A percentile compares a stretch with the other conserved stretches of the same genome.
These are phyloP conservation scores for Plenodomus tracheiphilus DNA, from an alignment of 2,329 filamentous ascomycete species.

Conservation along the genomic window DNA sequence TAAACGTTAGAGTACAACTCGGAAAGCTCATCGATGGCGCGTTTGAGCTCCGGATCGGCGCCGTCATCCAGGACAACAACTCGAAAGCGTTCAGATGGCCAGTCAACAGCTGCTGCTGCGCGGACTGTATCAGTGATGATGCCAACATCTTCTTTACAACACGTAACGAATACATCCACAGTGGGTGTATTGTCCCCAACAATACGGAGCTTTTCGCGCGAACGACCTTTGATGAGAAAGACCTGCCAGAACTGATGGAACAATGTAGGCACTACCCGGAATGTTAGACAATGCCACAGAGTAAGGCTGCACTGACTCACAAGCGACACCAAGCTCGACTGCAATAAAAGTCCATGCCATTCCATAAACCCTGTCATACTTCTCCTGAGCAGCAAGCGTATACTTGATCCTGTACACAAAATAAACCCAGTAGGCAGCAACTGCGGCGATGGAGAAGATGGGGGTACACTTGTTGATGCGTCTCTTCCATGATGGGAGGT, in stretches of 20 bases:
- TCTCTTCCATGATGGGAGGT: conserved; percentile 7
- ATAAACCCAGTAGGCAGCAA: conserved; percentile 8
- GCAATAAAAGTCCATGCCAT: conserved; percentile 11
- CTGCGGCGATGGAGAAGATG: conserved; percentile 6
- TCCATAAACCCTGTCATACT: conserved; percentile 1
- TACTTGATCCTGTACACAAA: conserved; percentile 10
- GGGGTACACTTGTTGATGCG: conserved; percentile 7
- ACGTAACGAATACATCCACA: conserved; percentile 51
- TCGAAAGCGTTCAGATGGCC: conserved; percentile 42
- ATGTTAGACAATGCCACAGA: background rate
- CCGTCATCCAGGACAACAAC: conserved; percentile 44
- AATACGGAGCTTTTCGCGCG: conserved; percentile 6
- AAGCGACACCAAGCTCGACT: conserved; percentile 9
- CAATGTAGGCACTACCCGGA: conserved; percentile 1
- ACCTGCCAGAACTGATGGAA: conserved; percentile 9
- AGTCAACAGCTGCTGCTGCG: conserved; percentile 9
- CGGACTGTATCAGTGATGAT: conserved; percentile 42
- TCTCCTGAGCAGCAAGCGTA: conserved; percentile 6
- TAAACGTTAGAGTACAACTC: conserved; percentile 47
- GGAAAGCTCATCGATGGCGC: conserved; percentile 43
- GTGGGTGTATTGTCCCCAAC: conserved; percentile 32
- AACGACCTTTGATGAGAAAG: conserved; percentile 8
- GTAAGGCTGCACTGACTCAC: background rate
- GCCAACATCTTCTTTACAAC: conserved; percentile 49
- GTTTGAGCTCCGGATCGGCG: conserved; percentile 24